Base-by-base conservation (phyloP, 805 yeast species). In the Candida incommunis region DNA sequence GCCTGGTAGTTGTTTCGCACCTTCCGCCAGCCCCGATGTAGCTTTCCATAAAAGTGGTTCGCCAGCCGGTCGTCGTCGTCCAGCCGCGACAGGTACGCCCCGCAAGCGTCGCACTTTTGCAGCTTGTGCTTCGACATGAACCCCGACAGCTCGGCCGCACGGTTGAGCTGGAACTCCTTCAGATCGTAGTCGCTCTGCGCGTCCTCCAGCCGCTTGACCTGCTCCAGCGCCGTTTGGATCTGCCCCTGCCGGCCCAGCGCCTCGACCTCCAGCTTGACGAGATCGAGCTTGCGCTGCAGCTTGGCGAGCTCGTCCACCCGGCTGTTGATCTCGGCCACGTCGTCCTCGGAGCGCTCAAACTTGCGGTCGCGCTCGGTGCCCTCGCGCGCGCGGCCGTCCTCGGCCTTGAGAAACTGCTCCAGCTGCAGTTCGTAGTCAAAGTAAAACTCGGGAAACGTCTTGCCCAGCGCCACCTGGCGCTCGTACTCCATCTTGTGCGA, bases 41-140 rank as follows among this genome's bases (percentile, higher is more conserved):
- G 76, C 55, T 85, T 86, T 1, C 96, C 96, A 22, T 80, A 64
- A 58, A 84, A 86, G 60, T 87, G 96, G 54, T 85, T 95, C 1
- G 90, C 94, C 50, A 88, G 67, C 53, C 96, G 69, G 58, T 87
- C 71, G 59, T 87, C 96, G 48, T 81, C 85, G 60, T 88, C 96
- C 46, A 87, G 65, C 48, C 92, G 68, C 4, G 94, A 82, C 34
- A 88, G 65, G 57, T 81, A 87, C 0, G 94, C 95, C 1, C 95
- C 95, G 63, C 96, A 88, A 1, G 76, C 78, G 51, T 78, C 84
- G 62, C 96, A 88, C 1, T 84, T 94, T 60, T 88, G 96, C 42
- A 87, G 66, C 59, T 85, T 84, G 55, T 87, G 96, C 55, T 82
- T 92, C 1, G 92, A 85, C 13, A 86, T 74, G 54, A 84, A 94